A percentile compares a stretch with the other conserved stretches of the same genome.
Conservation (phyloP, 805 yeast genomes). For the Pichia manshurica region DNA sequence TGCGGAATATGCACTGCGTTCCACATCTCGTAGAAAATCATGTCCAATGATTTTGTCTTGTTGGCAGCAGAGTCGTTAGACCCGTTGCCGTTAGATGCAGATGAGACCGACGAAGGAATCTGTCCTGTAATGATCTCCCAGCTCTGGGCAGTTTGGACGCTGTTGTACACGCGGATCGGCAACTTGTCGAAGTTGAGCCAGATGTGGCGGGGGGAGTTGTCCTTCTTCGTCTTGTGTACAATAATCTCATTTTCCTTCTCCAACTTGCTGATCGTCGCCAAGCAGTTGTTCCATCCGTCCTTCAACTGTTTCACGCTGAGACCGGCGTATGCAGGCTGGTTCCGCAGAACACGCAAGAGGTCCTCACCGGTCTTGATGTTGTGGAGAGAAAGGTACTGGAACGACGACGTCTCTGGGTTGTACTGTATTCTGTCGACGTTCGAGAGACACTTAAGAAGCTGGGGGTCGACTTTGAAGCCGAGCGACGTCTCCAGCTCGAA, state of each 20-base stretch:
- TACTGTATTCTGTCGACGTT: conserved; percentile 74
- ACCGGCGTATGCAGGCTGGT: conserved; percentile 85
- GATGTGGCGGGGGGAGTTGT: conserved; percentile 82
- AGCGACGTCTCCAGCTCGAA: conserved; percentile 63
- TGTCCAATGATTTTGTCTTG: conserved; percentile 52
- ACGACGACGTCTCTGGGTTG: conserved; percentile 53
- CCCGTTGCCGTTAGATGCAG: neutral
- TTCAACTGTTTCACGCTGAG: conserved; percentile 66
- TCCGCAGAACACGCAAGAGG: conserved; percentile 62
- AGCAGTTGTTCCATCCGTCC: conserved; percentile 94
- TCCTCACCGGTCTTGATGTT: conserved; percentile 80
- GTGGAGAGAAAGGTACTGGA: conserved; percentile 84
- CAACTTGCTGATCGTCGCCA: conserved; percentile 68
- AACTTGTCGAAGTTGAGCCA: conserved; percentile 81
- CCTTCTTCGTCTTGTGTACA: conserved; percentile 87
- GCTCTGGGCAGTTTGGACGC: conserved; percentile 7
- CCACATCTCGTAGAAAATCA: conserved; percentile 83
- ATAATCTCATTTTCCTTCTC: conserved; percentile 74
- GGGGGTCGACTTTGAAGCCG: conserved; percentile 52
- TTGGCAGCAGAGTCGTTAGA: neutral
- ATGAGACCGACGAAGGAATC: neutral
- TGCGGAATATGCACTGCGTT: conserved; percentile 70
- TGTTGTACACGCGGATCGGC: conserved; percentile 18
- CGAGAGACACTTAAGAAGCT: conserved; percentile 63
- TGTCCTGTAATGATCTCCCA: conserved; percentile 12